These are phyloP conservation scores for Aspergillus fijiensis DNA, from an alignment of 2,329 filamentous ascomycete species.

Conservation along the genomic window DNA sequence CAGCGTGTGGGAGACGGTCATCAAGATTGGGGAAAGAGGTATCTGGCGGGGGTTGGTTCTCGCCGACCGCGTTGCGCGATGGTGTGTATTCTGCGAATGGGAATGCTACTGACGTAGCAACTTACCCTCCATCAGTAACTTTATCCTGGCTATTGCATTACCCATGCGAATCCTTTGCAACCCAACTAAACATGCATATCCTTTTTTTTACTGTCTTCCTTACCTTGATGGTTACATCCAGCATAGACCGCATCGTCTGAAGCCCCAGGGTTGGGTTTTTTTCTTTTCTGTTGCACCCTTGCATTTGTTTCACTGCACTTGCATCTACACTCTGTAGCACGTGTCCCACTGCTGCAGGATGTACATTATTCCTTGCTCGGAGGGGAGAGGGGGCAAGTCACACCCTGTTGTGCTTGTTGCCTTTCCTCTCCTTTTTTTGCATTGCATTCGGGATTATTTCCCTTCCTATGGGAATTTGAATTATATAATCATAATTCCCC, in stretches of 20 bases:
- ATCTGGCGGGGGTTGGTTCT: conserved; percentile 63
- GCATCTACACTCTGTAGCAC: neutral
- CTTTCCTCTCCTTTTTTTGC: no score
- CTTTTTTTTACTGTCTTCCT: neutral
- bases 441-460: neutral
- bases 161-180: neutral
- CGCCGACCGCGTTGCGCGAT: conserved; percentile 64
- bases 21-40: conserved; percentile 65
- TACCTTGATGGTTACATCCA: neutral
- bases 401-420: no score
- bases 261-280: no score
- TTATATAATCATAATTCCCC: conserved; percentile 3
- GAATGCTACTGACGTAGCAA: conserved; percentile 50
- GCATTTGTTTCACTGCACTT: neutral
- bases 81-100: conserved; percentile 71
- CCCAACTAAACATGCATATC: neutral
- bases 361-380: neutral
- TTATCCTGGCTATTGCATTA: no score
- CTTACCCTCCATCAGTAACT: no score
- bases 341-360: neutral
- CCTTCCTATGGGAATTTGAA: neutral
- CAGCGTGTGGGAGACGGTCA: conserved; percentile 64
- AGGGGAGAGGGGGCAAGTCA: no score
- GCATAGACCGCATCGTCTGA: neutral
- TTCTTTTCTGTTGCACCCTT: neutral